Percentiles rank a stretch among this genome's conserved stretches.
Conservation (phyloP, 768 basidiomycete genomes). For the Tylopilus subfusipes region DNA sequence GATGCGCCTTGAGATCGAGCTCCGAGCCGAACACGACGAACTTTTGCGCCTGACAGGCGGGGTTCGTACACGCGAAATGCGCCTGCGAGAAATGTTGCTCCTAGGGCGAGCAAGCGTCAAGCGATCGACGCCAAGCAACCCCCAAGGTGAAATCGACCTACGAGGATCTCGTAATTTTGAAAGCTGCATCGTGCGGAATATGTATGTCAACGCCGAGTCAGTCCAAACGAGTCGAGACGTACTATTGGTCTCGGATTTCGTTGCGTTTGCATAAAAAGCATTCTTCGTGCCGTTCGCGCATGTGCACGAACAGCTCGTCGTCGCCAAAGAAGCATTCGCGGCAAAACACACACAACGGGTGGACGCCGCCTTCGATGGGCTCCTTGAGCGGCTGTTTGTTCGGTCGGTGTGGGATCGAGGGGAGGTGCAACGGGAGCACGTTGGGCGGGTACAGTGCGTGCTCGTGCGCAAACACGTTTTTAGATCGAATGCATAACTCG, state of each 20-base stretch:
- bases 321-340: constrained; percentile 90
- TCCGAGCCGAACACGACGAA: constrained; percentile 91
- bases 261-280: constrained; percentile 91
- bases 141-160: constrained; percentile 33
- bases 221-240: constrained; percentile 33
- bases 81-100: constrained; percentile 71
- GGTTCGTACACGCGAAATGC: constrained; percentile 76
- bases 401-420: constrained; percentile 52
- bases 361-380: constrained; percentile 64
- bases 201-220: background rate
- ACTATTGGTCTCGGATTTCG: constrained; percentile 84
- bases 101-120: constrained; percentile 33
- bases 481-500: constrained; percentile 81
- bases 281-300: constrained; percentile 92
- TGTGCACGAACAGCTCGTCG: constrained; percentile 90
- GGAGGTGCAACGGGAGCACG: constrained; percentile 69
- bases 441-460: constrained; percentile 76
- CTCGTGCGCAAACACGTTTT: constrained; percentile 96
- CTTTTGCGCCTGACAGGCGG: constrained; percentile 76
- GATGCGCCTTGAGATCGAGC: constrained; percentile 89
- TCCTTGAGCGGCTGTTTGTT: constrained; percentile 46
- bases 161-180: constrained; percentile 72
- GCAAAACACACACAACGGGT: constrained; percentile 86
- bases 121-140: background rate
- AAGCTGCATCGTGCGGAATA: constrained; percentile 53